These are phyloP conservation scores for Bombardia bombarda DNA, from an alignment of 495 filamentous ascomycete species.

Conservation along the genomic window DNA sequence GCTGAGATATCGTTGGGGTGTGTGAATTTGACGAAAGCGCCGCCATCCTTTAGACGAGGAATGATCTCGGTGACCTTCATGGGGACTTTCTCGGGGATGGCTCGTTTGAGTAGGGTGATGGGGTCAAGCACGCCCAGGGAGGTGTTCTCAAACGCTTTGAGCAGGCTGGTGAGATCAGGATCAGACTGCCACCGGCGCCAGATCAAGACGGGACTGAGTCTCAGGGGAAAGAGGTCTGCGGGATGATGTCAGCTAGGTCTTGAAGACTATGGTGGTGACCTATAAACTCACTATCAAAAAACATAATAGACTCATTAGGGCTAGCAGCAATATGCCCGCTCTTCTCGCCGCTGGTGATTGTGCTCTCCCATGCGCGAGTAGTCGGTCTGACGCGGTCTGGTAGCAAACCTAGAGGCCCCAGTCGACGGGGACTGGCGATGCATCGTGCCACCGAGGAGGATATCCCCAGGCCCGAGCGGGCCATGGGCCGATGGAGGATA, in stretches of 20 bases:
- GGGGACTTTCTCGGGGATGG: conserved; percentile 49
- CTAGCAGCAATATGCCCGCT: conserved; percentile 68
- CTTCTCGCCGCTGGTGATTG: conserved; percentile 41
- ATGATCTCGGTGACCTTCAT: conserved; percentile 70
- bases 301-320: conserved; percentile 72
- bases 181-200: conserved; percentile 49
- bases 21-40: conserved; percentile 84
- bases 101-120: conserved; percentile 50
- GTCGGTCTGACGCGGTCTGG: background rate
- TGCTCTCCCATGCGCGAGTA: conserved; percentile 25
- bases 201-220: conserved; percentile 57
- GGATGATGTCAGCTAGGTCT: background rate
- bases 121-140: conserved; percentile 55
- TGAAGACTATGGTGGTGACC: background rate
- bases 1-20: conserved; percentile 45
- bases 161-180: conserved; percentile 48
- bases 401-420: background rate
- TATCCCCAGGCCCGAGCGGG: background rate
- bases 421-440: background rate
- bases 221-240: conserved; percentile 76
- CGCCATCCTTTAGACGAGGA: conserved; percentile 81
- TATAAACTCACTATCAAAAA: conserved; percentile 68
- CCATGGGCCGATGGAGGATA: conserved; percentile 6
- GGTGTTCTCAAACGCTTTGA: conserved; percentile 56
- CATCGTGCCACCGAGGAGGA: conserved; percentile 2